Base-by-base conservation (phyloP, 2,329 filamentous ascomycete genomes). In the Trichoderma sp. region DNA sequence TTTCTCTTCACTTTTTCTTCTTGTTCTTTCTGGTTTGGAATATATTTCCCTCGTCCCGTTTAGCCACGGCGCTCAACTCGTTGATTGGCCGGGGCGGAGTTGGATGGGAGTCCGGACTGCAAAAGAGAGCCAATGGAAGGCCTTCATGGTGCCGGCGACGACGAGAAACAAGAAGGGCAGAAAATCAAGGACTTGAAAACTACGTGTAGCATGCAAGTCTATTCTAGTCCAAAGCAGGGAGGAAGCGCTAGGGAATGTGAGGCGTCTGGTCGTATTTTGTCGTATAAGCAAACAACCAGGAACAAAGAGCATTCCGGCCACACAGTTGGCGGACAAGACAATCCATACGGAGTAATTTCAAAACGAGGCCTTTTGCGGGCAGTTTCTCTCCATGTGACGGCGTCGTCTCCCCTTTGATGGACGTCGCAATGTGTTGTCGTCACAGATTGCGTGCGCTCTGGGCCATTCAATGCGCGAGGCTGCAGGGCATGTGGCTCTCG, bases 331-430 rank as follows among this genome's bases (percentile, higher is more conserved):
- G 31, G 71, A 50, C 14, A 14, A 16, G 31, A 59, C 45, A 67
- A 74, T 67, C 53, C 71, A 29, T 67, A 74, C 71, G 71, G 71
- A 66, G 63, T 67, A 74, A 74, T 74, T 74, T 74, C 71, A 64
- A 35, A 56, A 56, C 41, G 59, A 27, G 59, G 59, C 71, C 56
- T 62, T 73, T 56, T 65, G 21, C 41, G n/a, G 27, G 9, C 27
- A 7, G 24, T 38, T 50, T 8, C 6, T n/a, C n/a, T 35, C 60
- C 35, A 63, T 72, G 71, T 73, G 71, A 73, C 60, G 59, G 27
- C 60, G 3, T n/a, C 41, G 69, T 18, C 35, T 11, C 18, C 33
- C 24, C 16, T 21, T 60, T 29, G 41, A 29, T 60, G 7, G 60
- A 31, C 24, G n/a, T 41, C 35, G 60, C 21, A 35, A 59, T 64